These are phyloP conservation scores for Alopecurus myosuroides DNA, from an alignment of 176 grass and related monocot genomes.

Conservation along the genomic window DNA sequence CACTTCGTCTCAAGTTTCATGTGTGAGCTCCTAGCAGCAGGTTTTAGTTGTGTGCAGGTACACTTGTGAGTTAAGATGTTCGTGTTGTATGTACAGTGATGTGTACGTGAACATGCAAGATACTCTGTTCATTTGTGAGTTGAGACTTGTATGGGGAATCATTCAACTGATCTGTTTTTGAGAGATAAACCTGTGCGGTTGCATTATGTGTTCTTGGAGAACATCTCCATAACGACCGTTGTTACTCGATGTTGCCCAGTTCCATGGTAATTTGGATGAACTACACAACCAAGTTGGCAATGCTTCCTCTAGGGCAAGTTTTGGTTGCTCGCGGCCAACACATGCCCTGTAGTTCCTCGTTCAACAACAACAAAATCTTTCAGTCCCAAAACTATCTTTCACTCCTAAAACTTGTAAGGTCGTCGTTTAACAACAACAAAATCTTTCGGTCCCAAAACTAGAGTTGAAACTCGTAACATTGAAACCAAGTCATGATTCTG, in stretches of 20 bases:
- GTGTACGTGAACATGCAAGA: neutral
- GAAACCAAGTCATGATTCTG: too few relatives aligned
- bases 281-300: neutral
- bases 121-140: neutral
- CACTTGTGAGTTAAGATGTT: neutral
- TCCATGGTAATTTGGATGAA: neutral
- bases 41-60: neutral
- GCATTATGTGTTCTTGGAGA: neutral
- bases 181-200: neutral
- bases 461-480: too few relatives aligned
- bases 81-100: neutral
- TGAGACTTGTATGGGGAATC: neutral
- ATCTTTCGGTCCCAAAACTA: too few relatives aligned
- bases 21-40: neutral
- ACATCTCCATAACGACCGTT: neutral
- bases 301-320: too few relatives aligned
- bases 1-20: neutral
- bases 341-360: too few relatives aligned
- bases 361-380: too few relatives aligned
- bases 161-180: neutral
- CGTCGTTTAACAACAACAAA: too few relatives aligned
- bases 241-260: neutral
- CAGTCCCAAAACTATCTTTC: too few relatives aligned
- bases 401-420: too few relatives aligned
- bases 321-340: too few relatives aligned